Evolutionary conservation across 2,329 filamentous ascomycete genomes (phyloP).

Genomic region (Nemania serpens): DNA sequence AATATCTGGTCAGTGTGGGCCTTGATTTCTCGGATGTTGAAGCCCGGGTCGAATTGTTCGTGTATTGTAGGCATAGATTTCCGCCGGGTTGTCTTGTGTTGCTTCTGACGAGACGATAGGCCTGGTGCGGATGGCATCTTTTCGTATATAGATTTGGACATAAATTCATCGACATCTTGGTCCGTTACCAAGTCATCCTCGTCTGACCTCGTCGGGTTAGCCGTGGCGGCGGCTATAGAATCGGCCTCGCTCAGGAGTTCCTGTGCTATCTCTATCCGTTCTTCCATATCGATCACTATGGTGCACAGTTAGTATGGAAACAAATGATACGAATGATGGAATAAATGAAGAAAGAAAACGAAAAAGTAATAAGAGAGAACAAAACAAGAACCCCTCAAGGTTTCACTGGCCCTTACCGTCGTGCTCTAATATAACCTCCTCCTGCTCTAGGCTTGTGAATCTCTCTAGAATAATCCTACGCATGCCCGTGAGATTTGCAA

Average conservation of each 20-base stretch:
- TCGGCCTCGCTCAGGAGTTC: conserved; percentile 63
- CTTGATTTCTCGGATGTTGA: conserved; percentile 83
- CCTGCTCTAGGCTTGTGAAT: conserved; percentile 83
- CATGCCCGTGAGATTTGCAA: conserved; percentile 91
- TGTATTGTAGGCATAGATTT: conserved; percentile 95
- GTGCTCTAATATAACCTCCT: conserved; percentile 87
- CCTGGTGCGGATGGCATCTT: conserved; percentile 70
- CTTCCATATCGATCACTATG: conserved; percentile 65
- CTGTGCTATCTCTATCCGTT: conserved; percentile 65
- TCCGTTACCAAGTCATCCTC: conserved; percentile 59
- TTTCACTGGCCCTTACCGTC: conserved; percentile 63
- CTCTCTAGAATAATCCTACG: conserved; percentile 88
- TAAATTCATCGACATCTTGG: conserved; percentile 69
- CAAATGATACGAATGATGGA: background rate
- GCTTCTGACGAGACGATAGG: conserved; percentile 56
- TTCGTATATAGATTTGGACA: conserved; percentile 97
- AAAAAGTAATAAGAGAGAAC: too few relatives aligned
- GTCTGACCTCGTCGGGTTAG: conserved; percentile 54
- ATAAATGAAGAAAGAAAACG: background rate
- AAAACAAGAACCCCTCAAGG: too few relatives aligned
- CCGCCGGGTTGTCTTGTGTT: conserved; percentile 63
- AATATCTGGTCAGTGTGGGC: conserved; percentile 89
- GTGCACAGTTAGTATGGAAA: conserved; percentile 39
- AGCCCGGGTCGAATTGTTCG: conserved; percentile 91
- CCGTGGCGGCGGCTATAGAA: conserved; percentile 56